phyloP scores from a whole-genome alignment of 2,329 filamentous ascomycete species.

The Fusarium sp. region DNA sequence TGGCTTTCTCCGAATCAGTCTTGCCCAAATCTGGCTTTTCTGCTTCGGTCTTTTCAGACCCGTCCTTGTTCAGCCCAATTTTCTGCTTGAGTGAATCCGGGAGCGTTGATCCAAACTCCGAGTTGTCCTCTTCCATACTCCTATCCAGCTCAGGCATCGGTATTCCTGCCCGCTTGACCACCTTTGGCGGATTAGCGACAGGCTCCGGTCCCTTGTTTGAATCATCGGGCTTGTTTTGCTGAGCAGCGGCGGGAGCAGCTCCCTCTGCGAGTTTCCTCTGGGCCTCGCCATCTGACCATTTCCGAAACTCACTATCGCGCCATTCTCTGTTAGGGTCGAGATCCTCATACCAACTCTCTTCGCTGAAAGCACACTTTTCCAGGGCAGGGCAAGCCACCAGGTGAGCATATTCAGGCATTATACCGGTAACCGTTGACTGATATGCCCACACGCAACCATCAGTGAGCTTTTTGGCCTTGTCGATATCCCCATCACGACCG shows the following conservation, averaged over 20 bases:
- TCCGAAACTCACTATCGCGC: conserved; percentile 54
- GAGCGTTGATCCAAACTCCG: conserved; percentile 43
- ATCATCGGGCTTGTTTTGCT: background rate
- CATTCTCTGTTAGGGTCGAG: conserved; percentile 58
- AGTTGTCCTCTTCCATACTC: conserved; percentile 28
- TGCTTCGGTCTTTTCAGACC: background rate
- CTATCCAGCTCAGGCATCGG: conserved; percentile 38
- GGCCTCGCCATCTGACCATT: conserved; percentile 56
- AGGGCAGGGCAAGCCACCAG: conserved; percentile 57
- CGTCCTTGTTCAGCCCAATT: conserved; percentile 32
- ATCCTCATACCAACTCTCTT: conserved; percentile 58
- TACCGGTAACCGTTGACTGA: conserved; percentile 64
- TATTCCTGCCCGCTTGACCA: conserved; percentile 35
- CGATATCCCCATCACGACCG: conserved; percentile 65
- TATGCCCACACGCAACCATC: conserved; percentile 78
- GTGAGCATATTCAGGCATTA: conserved; percentile 69
- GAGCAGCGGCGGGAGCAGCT: conserved; percentile 17
- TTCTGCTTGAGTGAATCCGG: conserved; percentile 47
- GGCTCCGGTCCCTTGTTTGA: conserved; percentile 3
- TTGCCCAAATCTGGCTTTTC: conserved; percentile 2
- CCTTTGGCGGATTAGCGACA: conserved; percentile 9
- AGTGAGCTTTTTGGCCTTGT: conserved; percentile 69
- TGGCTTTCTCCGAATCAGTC: background rate
- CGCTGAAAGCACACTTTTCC: conserved; percentile 61
- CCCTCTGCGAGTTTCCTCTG: conserved; percentile 44